These are phyloP conservation scores for Ramicandelaber brevisporus DNA, from an alignment of 192 early-diverging fungal genomes.

Conservation along the genomic window DNA sequence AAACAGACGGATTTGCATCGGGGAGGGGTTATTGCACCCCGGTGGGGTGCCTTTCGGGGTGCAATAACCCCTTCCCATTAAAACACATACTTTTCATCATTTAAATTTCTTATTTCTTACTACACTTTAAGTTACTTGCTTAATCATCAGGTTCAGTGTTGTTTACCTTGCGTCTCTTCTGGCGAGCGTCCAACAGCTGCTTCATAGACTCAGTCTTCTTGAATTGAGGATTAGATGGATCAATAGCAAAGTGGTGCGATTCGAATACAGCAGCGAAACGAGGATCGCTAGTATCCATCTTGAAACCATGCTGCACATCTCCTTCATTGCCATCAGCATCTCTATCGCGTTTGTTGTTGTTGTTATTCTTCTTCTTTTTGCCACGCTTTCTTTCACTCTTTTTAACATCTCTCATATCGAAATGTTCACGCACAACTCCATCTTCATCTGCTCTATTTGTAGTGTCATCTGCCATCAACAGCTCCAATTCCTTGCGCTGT, in stretches of 20 bases:
- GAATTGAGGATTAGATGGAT: conserved; percentile 78
- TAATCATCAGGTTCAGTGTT: too few relatives aligned
- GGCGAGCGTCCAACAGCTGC: conserved; percentile 9
- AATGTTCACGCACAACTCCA: conserved; percentile 36
- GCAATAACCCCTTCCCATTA: too few relatives aligned
- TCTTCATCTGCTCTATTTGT: too few relatives aligned
- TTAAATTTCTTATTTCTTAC: too few relatives aligned
- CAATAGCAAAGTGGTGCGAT: conserved; percentile 75
- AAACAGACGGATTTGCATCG: too few relatives aligned
- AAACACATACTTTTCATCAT: too few relatives aligned
- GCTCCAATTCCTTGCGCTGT: conserved; percentile 54
- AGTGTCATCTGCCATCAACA: conserved; percentile 57
- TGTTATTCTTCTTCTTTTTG: conserved; percentile 7
- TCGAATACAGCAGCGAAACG: conserved; percentile 60
- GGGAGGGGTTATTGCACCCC: too few relatives aligned
- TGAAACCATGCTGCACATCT: conserved; percentile 52
- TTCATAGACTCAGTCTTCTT: conserved; percentile 23
- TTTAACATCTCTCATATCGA: conserved; percentile 65
- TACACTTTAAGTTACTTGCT: too few relatives aligned
- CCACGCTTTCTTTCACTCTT: conserved; percentile 58
- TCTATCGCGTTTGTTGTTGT: conserved; percentile 20
- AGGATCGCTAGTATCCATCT: conserved; percentile 60
- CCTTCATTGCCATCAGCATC: conserved; percentile 19
- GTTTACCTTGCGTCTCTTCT: conserved; percentile 14
- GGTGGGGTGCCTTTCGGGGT: too few relatives aligned